Evolutionary conservation across 108 stramenopile species (phyloP), one percentile per base, ranked within the genome.

Genomic region (Cyclotella choctawhatcheeana): DNA sequence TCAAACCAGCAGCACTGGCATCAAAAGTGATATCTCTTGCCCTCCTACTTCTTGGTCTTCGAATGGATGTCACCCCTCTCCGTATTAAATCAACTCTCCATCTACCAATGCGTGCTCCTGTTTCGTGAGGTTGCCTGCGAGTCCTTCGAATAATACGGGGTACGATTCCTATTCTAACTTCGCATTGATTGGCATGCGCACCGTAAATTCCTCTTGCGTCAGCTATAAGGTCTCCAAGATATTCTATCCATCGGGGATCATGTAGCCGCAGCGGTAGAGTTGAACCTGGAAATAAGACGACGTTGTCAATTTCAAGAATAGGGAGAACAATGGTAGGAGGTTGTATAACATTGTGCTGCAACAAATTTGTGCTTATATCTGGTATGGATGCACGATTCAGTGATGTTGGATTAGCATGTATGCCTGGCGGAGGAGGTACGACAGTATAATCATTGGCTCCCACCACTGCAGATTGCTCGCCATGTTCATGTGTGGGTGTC

Each of bases 251-350:
- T 22, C 64, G 58, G 25, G 71, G 82, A 72, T 93, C 73, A 20
- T 74, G 69, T 8, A 90, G 45, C 30, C 87, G 64, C 8, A 93
- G 60, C 0, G 92, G 89, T 18, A 93, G 71, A 17, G 73, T 77
- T 12, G 71, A 77, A 8, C 86, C 87, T 26, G 92, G 92, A 81
- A 93, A 90, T 35, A 93, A 61, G 0, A 93, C 81, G 16, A 91
- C 82, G 22, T 85, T 87, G 33, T 79, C 83, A 32, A 93, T 73
- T 76, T 91, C 88, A 48, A 93, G 64, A 33, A 93, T 74, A 13
- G 89, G 76, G 24, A 92, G 55, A 18, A 58, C 33, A 0, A n/a
- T 44, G 2, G 22, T 0, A 30, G 54, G 6, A 17, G 22, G 32
- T 21, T 27, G 25, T 10, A 26, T 10, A 12, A 34, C 32, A 64